These are phyloP conservation scores for Backusella morwellensis DNA, from an alignment of 192 early-diverging fungal species.

Conservation along the genomic window DNA sequence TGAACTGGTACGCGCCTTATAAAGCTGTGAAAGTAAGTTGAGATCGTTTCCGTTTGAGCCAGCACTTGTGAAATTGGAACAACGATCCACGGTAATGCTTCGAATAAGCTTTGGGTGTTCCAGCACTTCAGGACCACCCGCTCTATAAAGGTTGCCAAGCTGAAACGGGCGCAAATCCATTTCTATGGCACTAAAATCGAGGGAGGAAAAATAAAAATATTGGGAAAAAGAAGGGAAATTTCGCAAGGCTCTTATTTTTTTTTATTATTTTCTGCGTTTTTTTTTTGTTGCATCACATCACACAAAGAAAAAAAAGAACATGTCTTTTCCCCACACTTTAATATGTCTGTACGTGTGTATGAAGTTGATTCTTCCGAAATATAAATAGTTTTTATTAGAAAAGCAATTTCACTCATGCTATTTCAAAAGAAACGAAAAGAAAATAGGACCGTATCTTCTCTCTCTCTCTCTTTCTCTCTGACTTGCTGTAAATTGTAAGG, in stretches of 20 bases:
- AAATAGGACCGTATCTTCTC: too few species aligned
- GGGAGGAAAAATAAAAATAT: not conserved
- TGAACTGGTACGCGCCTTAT: constrained; percentile 37
- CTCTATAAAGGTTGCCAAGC: not conserved
- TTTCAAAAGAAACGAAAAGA: too few species aligned
- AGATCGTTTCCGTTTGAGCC: constrained; percentile 72
- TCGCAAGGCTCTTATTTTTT: not conserved
- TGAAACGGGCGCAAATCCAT: constrained; percentile 4
- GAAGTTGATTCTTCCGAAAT: too few species aligned
- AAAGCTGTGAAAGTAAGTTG: constrained; percentile 51
- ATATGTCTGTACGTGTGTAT: not conserved
- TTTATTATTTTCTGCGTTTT: not conserved
- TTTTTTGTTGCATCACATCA: not conserved
- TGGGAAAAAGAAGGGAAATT: not conserved
- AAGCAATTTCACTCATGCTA: too few species aligned
- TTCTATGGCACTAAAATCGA: not conserved
- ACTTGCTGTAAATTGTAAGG: too few species aligned
- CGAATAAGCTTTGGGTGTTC: constrained; percentile 48
- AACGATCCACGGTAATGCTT: constrained; percentile 70
- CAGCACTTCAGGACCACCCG: constrained; percentile 10
- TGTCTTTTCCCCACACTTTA: not conserved
- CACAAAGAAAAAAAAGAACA: not conserved
- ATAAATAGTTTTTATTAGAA: too few species aligned
- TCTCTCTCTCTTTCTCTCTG: too few species aligned
- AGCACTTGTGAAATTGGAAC: constrained; percentile 67